Conservation (phyloP, 2,329 filamentous ascomycete species). For the Sclerotinia subarctica region DNA sequence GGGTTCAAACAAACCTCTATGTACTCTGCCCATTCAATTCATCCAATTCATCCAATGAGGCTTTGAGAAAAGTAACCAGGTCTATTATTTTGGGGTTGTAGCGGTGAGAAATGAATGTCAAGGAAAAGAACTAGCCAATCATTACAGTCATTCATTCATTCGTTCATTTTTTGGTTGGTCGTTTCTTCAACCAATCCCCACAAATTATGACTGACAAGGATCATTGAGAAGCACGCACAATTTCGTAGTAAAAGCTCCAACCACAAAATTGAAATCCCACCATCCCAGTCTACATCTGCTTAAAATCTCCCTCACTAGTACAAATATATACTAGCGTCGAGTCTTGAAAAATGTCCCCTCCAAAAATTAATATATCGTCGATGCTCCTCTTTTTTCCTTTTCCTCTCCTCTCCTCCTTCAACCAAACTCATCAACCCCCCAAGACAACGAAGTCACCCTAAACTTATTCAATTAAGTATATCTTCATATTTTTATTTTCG, state of each 20-base stretch:
- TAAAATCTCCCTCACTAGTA: neutral
- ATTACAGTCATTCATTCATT: neutral
- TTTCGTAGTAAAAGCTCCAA: neutral
- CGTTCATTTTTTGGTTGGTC: neutral
- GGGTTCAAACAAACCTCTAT: too few relatives aligned
- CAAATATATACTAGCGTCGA: neutral
- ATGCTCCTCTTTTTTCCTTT: slow-evolving; percentile 10
- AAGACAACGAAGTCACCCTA: slow-evolving; percentile 67
- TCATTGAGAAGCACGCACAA: neutral
- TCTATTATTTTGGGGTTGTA: neutral
- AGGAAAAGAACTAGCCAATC: neutral
- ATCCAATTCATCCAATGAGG: too few relatives aligned
- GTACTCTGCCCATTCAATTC: too few relatives aligned
- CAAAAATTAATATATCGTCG: slow-evolving; percentile 28
- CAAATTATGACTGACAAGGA: neutral
- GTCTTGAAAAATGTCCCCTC: slow-evolving; percentile 14
- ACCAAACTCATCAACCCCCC: slow-evolving; percentile 27
- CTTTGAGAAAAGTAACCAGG: too few relatives aligned
- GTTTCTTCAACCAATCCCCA: slow-evolving; percentile 1
- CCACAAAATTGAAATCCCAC: neutral
- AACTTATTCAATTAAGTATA: slow-evolving; percentile 36
- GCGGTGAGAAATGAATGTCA: neutral
- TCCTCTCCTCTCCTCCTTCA: slow-evolving; percentile 25
- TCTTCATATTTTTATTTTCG: slow-evolving; percentile 50
- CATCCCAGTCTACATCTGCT: neutral